phyloP scores from a whole-genome alignment of 2,329 filamentous ascomycete species.

The Chaetothyriales sp. region DNA sequence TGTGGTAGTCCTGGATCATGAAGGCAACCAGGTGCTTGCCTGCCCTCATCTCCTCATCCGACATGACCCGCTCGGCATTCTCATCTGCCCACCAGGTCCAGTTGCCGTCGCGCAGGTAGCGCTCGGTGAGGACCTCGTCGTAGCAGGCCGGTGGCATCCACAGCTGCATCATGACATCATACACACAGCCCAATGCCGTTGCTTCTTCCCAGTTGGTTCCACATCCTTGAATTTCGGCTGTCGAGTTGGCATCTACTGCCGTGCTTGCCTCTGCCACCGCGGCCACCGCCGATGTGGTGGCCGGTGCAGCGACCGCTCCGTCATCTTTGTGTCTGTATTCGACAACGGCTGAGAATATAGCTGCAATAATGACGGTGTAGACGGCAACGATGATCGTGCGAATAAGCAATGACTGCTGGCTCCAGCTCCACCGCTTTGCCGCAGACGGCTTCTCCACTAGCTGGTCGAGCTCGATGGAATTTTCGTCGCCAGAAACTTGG shows the following conservation, averaged over 20 bases:
- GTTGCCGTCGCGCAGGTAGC: constrained; percentile 15
- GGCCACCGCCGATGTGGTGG: constrained; percentile 1
- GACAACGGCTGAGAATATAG: neutral
- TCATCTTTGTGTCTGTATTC: constrained; percentile 1
- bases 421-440: constrained; percentile 1
- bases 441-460: neutral
- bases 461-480: constrained; percentile 1
- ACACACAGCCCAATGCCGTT: constrained; percentile 13
- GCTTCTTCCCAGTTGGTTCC: constrained; percentile 12
- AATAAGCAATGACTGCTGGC: constrained; percentile 1
- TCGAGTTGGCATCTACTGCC: too few relatives aligned
- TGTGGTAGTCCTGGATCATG: constrained; percentile 15
- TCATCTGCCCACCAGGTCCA: constrained; percentile 17
- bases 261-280: neutral
- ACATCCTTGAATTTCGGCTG: constrained; percentile 11
- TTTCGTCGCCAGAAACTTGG: constrained; percentile 5
- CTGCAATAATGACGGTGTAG: neutral
- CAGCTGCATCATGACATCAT: constrained; percentile 18
- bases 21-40: constrained; percentile 16
- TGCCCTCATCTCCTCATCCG: constrained; percentile 13
- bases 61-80: constrained; percentile 3
- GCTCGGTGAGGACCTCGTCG: constrained; percentile 12
- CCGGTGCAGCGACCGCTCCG: constrained; percentile 3
- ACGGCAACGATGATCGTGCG: neutral
- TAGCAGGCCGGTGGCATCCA: constrained; percentile 15